A percentile compares a stretch with the other conserved stretches of the same genome.
phyloP scores from a whole-genome alignment of 805 yeast species.

The Ogataea zsoltii region DNA sequence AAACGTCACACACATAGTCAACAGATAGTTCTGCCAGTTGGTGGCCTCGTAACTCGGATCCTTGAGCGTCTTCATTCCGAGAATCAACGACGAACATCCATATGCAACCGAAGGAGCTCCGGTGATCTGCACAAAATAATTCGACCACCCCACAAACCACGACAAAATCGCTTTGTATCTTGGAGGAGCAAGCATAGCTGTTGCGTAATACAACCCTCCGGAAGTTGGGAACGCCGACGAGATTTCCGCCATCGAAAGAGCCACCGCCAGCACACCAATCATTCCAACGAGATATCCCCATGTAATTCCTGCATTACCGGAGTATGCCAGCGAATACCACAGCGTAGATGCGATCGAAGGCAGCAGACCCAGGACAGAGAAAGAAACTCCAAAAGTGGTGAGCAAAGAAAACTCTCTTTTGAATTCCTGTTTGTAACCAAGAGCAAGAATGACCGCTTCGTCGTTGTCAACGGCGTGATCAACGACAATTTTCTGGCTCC shows the following conservation, averaged over 20 bases:
- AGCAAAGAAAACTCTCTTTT: constrained; percentile 58
- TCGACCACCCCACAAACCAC: constrained; percentile 64
- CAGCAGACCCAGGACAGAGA: constrained; percentile 61
- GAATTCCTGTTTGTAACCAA: constrained; percentile 66
- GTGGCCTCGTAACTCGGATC: constrained; percentile 43
- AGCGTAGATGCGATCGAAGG: constrained; percentile 66
- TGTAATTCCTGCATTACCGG: constrained; percentile 62
- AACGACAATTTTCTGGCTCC: constrained; percentile 31
- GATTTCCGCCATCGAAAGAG: constrained; percentile 61
- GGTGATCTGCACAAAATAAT: constrained; percentile 64
- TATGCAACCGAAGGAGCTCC: constrained; percentile 61
- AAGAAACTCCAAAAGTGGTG: constrained; percentile 62
- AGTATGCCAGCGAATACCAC: constrained; percentile 57
- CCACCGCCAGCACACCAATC: constrained; percentile 55
- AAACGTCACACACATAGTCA: constrained; percentile 50
- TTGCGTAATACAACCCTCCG: constrained; percentile 69
- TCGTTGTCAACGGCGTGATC: constrained; percentile 50
- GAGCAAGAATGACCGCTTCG: constrained; percentile 53
- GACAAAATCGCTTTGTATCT: constrained; percentile 52
- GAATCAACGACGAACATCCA: constrained; percentile 56
- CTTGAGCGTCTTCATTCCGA: constrained; percentile 47
- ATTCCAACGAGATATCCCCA: constrained; percentile 61
- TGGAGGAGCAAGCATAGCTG: constrained; percentile 59
- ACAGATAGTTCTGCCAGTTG: constrained; percentile 49
- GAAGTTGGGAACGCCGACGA: constrained; percentile 65